A percentile compares a stretch with the other conserved stretches of the same genome.
These are phyloP conservation scores for Nemania bipapillata DNA, from an alignment of 2,329 filamentous ascomycete genomes.

Conservation along the genomic window DNA sequence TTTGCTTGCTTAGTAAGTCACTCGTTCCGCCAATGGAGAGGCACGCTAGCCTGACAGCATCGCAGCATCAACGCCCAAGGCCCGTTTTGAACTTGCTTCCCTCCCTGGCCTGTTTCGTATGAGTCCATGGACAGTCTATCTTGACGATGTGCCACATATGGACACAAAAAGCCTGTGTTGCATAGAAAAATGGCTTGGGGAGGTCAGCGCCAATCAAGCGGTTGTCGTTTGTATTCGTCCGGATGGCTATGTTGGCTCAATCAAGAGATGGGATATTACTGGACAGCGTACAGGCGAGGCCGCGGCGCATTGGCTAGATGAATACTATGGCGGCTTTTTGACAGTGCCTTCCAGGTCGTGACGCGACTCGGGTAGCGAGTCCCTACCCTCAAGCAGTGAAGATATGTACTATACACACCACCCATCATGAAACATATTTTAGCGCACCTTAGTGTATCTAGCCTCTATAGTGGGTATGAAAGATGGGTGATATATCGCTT, in stretches of 20 bases:
- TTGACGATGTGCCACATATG: conserved; percentile 46
- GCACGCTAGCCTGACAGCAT: conserved; percentile 1
- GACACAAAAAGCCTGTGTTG: conserved; percentile 45
- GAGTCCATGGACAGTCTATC: conserved; percentile 47
- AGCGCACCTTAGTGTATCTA: background rate
- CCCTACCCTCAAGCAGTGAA: no score
- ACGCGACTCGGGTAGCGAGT: background rate
- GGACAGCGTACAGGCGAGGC: conserved; percentile 58
- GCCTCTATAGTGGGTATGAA: background rate
- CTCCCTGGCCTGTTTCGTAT: conserved; percentile 44
- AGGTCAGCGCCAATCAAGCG: conserved; percentile 40
- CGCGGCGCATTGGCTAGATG: conserved; percentile 66
- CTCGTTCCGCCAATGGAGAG: background rate
- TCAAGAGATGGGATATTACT: conserved; percentile 41
- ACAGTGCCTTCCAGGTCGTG: conserved; percentile 46
- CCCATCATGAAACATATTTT: background rate
- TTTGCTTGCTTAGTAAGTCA: conserved; percentile 71
- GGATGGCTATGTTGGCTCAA: conserved; percentile 48
- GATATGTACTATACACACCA: background rate
- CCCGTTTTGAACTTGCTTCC: conserved; percentile 44
- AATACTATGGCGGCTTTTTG: conserved; percentile 66
- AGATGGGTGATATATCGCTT: background rate
- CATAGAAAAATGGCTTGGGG: conserved; percentile 47
- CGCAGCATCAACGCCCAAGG: conserved; percentile 46
- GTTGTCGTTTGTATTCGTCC: conserved; percentile 45